phyloP scores from a whole-genome alignment of 2,329 filamentous ascomycete species.

The Penicillium sp. region DNA sequence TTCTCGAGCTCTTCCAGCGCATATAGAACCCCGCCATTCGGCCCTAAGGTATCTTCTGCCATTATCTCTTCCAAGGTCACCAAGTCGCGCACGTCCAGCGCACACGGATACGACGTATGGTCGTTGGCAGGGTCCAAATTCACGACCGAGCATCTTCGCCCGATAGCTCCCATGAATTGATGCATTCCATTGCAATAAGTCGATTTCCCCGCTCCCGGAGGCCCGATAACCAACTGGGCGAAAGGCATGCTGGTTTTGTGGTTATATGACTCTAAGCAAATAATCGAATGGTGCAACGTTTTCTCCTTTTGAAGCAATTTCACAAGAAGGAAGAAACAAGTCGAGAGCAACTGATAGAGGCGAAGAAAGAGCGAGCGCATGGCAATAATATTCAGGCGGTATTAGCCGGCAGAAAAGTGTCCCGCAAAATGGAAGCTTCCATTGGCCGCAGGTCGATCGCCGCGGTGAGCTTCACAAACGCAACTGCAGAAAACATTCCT shows the following conservation, averaged over 20 bases:
- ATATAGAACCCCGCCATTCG: slow-evolving; percentile 89
- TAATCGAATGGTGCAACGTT: neutral
- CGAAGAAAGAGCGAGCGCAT: neutral
- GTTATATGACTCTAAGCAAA: neutral
- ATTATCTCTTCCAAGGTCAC: slow-evolving; percentile 94
- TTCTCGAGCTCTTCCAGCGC: slow-evolving; percentile 92
- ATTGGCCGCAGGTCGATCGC: slow-evolving; percentile 18
- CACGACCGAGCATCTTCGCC: slow-evolving; percentile 87
- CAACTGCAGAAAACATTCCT: slow-evolving; percentile 1
- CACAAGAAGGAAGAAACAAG: neutral
- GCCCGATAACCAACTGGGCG: slow-evolving; percentile 84
- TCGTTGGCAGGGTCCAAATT: slow-evolving; percentile 98
- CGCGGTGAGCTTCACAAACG: neutral
- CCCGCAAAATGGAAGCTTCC: slow-evolving; percentile 21
- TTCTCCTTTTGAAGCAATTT: neutral
- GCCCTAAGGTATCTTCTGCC: slow-evolving; percentile 82
- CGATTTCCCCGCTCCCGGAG: slow-evolving; percentile 91
- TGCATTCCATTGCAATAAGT: slow-evolving; percentile 99
- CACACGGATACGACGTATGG: slow-evolving; percentile 79
- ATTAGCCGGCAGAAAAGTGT: slow-evolving; percentile 11
- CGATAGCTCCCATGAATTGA: slow-evolving; percentile 94
- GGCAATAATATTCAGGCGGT: slow-evolving; percentile 8
- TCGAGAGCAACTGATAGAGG: neutral
- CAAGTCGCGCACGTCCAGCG: slow-evolving; percentile 83
- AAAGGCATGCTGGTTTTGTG: slow-evolving; percentile 48